These are phyloP conservation scores for Coemansia sp. DNA, from an alignment of 192 early-diverging fungal genomes.

Conservation along the genomic window DNA sequence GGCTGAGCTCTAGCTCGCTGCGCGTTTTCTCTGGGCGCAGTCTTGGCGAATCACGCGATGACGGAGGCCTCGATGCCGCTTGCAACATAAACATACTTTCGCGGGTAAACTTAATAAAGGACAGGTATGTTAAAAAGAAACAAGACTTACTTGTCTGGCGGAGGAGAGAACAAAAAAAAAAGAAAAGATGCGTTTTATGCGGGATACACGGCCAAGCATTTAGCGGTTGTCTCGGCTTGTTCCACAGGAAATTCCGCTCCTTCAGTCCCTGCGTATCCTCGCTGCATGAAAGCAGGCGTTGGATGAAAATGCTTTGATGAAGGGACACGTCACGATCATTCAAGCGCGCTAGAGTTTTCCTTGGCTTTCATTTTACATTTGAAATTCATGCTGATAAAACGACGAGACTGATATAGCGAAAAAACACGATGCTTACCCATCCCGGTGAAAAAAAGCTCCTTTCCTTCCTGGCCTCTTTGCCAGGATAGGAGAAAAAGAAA, in stretches of 20 bases:
- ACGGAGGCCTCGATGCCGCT: slow-evolving; percentile 32
- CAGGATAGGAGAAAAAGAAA: no score
- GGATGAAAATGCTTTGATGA: neutral
- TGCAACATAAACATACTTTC: slow-evolving; percentile 36
- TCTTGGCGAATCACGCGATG: slow-evolving; percentile 35
- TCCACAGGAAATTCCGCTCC: neutral
- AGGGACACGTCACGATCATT: neutral
- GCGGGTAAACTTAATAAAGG: slow-evolving; percentile 4
- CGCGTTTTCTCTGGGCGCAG: slow-evolving; percentile 28
- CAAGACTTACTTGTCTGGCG: neutral
- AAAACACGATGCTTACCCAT: no score
- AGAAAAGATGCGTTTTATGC: no score
- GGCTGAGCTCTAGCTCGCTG: slow-evolving; percentile 24
- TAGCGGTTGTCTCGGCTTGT: neutral
- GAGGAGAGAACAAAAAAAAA: slow-evolving; percentile 1
- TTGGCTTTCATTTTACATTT: no score
- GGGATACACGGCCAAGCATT: neutral
- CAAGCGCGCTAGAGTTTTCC: neutral
- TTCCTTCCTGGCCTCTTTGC: no score
- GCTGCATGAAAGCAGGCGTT: neutral
- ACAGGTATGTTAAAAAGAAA: neutral
- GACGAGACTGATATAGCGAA: no score
- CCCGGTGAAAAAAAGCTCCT: no score
- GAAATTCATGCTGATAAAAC: no score
- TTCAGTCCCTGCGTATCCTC: neutral